Evolutionary conservation across 805 yeast species (phyloP), one percentile per base, ranked within the genome.

Genomic region (Starmerella davenportii): DNA sequence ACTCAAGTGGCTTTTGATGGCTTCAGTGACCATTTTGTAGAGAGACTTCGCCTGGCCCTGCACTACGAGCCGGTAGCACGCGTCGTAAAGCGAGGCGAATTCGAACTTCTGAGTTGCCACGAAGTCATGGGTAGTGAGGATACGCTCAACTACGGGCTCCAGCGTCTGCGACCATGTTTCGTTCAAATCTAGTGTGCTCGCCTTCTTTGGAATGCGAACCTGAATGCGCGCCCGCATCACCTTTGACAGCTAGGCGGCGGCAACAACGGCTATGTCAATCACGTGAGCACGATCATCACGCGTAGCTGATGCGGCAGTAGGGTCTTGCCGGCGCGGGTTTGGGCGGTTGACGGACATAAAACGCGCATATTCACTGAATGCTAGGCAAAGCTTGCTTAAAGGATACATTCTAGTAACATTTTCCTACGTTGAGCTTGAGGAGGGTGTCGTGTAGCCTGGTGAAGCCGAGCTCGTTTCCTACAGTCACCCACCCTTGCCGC

Each of bases 401-500:
- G n/a, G n/a, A n/a, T n/a, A n/a, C n/a, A n/a, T n/a, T n/a, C n/a
- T n/a, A n/a, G n/a, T n/a, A 23, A 11, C 7, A 11, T 23, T 23
- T 23, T 23, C 25, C 25, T 7, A 23, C 11, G 25, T 23, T 23
- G 9, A 23, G 25, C 11, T 36, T 24, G 13, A 47, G 37, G 8
- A 36, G 29, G 3, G 49, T 39, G 21, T 48, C 50, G n/a, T 20
- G n/a, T 13, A 48, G 17, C 5, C 21, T 27, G 5, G 45, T 36
- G 14, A 43, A 39, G 14, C 42, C 43, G 21, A 47, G 36, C 36
- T 50, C 51, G 33, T 43, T 43, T 20, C 55, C 55, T 15, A 51
- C 34, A 1, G 55, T 80, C 38, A 85, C 60, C 95, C 96, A 87
- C 0, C 95, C 95, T 0, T 82, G 79, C 28, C 95, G 66, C 1